A percentile compares a stretch with the other conserved stretches of the same genome.
Evolutionary conservation across 257 asterid genomes (phyloP).

Genomic region (Anisodus acutangulus): DNA sequence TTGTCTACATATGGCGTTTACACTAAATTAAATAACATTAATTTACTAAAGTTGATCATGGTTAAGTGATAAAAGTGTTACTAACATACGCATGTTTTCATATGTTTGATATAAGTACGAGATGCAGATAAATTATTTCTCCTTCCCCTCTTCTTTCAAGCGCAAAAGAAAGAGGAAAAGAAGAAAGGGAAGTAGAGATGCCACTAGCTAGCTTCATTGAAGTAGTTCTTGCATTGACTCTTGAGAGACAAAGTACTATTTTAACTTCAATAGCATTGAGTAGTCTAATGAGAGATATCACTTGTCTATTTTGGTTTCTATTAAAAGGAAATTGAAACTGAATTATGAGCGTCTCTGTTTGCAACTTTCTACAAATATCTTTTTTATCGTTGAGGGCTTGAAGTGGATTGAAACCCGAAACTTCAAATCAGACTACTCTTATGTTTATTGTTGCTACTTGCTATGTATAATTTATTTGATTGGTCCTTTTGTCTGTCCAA

Average conservation of each 20-base stretch:
- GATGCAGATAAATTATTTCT: too few relatives aligned
- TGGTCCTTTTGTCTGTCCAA: too few relatives aligned
- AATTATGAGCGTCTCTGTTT: background rate
- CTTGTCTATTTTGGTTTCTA: background rate
- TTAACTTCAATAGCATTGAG: too few relatives aligned
- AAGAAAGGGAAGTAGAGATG: too few relatives aligned
- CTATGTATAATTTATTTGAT: too few relatives aligned
- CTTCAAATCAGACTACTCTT: too few relatives aligned
- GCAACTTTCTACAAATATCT: background rate
- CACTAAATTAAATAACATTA: background rate
- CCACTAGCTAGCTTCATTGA: background rate
- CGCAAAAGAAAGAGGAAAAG: too few relatives aligned
- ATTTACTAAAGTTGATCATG: background rate
- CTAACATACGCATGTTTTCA: background rate
- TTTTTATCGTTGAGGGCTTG: background rate
- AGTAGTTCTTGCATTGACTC: background rate
- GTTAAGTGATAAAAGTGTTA: background rate
- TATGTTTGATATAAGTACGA: background rate
- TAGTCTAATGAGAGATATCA: background rate
- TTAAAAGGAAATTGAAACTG: too few relatives aligned
- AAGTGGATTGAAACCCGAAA: background rate
- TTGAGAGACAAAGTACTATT: background rate
- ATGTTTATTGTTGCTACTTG: too few relatives aligned
- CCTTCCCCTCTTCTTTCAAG: too few relatives aligned
- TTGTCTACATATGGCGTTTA: background rate